Base-by-base conservation (phyloP, 108 stramenopile species). In the Cyclotella kingstonii region DNA sequence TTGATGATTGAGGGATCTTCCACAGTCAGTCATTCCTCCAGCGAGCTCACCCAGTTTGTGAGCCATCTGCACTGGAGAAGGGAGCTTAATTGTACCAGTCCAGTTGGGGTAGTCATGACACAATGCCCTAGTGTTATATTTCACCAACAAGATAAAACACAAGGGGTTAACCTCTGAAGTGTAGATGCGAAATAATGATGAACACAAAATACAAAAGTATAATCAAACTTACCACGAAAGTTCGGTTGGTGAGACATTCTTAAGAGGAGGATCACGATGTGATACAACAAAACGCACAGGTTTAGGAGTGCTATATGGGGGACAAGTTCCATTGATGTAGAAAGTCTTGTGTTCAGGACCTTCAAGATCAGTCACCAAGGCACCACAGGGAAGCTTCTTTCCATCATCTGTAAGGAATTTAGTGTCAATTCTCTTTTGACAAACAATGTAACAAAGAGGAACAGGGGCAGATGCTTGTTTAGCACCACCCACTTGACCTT, bases 21-120 rank as follows among this genome's bases (percentile, higher is more conserved):
- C 84, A 51, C 66, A 68, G 46, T 85, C 84, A 9, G 57, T 25
- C 61, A 85, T 72, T 39, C 50, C 43, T 31, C 84, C 84, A 26
- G 66, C 84, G n/a, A 85, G 63, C 47, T 85, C 84, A n/a, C 81
- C 84, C 25, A 85, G 68, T 54, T 85, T 85, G 71, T 85, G 84
- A 6, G 81, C 84, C 70, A 79, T 66, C 36, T 80, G 78, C 14
- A 42, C 46, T n/a, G 77, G 74, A 26, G 77, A 74, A 19, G 84
- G 84, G 7, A 85, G 77, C 45, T 85, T 85, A 67, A 85, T 79
- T 4, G 84, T 75, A 10, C 81, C 81, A 29, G 76, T 47, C 84
- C 84, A 85, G 66, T 85, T 85, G 17, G 81, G 79, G 70, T 85
- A 85, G 42, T 81, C 81, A 60, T 85, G 81, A 35, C 81, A 85